Evolutionary conservation across 768 basidiomycete genomes (phyloP), one percentile per base, ranked within the genome.

Genomic region (Mycena vitilis): DNA sequence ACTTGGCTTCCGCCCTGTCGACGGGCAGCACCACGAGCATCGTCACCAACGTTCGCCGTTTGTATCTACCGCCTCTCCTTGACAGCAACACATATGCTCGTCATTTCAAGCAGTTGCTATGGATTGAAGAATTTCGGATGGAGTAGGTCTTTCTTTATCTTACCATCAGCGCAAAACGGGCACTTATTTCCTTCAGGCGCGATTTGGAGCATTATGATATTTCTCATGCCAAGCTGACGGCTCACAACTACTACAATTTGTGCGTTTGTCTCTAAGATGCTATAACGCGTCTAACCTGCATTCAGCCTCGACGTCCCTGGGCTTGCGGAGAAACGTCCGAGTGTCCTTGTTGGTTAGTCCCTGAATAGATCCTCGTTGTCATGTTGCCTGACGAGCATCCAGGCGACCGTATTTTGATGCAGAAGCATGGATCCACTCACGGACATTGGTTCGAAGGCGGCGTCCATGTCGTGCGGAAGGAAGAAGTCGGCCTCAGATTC

Each of bases 391-490:
- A 63, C 36, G 30, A 12, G 7, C 11, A 23, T 69, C 49, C 38
- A 84, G 89, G 89, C 11, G 89, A 91, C 70, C 75, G 78, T 0
- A 88, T 91, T 10, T 78, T 87, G 4, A 87, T 90, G 0, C 82
- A 85, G 69, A 80, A 78, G 59, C 74, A 79, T 25, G 82, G 81
- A 25, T 75, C 80, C 5, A 71, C 73, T 0, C 66, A 76, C 20
- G 85, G 84, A 0, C 81, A 82, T 36, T 91, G 88, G 88, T 88
- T 79, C 62, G 85, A 87, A 75, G 90, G 90, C 16, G 81, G 82
- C 45, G 89, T 91, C 6, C 88, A 89, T 59, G 74, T 81, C 7
- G 82, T 90, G 15, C 82, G 79, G 37, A 76, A 83, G 65, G 77
- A 79, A 11, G 81, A 86, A 76, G 87, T 92, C 10, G 84, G 82